Conservation (phyloP, 164 flowering plant species). For the Stephania japonica region DNA sequence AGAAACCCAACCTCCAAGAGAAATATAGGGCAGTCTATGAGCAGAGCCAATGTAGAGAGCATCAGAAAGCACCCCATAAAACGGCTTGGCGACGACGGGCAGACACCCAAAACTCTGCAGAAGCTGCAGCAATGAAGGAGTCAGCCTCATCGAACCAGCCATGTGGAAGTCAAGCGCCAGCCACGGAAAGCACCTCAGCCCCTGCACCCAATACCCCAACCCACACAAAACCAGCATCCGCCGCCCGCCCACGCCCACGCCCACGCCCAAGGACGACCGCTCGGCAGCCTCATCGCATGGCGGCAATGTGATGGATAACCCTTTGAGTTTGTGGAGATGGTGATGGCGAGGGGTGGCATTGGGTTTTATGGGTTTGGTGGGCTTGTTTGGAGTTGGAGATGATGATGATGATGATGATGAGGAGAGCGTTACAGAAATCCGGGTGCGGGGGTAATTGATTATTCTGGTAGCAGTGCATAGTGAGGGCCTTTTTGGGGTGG, state of each 20-base stretch:
- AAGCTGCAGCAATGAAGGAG: slow-evolving; percentile 77
- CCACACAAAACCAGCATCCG: slow-evolving; percentile 66
- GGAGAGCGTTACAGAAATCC: no score
- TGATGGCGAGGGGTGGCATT: slow-evolving; percentile 19
- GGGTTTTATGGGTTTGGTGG: slow-evolving; percentile 16
- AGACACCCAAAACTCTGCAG: slow-evolving; percentile 64
- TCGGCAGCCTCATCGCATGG: no score
- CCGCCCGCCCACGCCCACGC: slow-evolving; percentile 31
- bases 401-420: no score
- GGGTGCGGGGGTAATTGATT: no score
- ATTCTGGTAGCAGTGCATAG: no score
- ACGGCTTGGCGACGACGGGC: slow-evolving; percentile 94
- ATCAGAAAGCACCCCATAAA: slow-evolving; percentile 85
- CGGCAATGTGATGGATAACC: no score
- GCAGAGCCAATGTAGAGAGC: slow-evolving; percentile 72
- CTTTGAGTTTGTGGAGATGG: slow-evolving; percentile 15
- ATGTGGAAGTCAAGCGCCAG: slow-evolving; percentile 74
- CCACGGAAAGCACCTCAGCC: slow-evolving; percentile 97
- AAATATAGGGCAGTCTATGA: slow-evolving; percentile 79
- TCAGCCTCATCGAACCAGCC: slow-evolving; percentile 52
- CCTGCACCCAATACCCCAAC: slow-evolving; percentile 86
- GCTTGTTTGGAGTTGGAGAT: slow-evolving; percentile 11
- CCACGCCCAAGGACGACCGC: no score
- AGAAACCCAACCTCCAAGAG: slow-evolving; percentile 62
- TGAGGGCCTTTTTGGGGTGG: no score